Evolutionary conservation across 163 green algal genomes (phyloP).

Genomic region (Coccomyxa subellipsoidea): DNA sequence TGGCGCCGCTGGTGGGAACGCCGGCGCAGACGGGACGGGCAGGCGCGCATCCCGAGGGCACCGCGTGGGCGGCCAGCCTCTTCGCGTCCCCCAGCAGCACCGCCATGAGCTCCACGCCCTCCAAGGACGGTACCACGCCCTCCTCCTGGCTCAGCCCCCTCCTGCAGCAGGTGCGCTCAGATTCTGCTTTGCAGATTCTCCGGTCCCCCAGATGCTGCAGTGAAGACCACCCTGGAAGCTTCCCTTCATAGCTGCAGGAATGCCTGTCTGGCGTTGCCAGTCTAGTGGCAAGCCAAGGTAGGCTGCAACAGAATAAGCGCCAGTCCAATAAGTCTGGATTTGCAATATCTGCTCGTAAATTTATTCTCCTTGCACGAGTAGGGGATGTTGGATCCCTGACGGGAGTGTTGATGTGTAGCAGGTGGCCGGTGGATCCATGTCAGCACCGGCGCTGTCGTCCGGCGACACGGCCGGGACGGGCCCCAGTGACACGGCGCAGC

Average conservation of each 20-base stretch:
- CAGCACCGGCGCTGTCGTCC: not conserved
- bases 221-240: too few relatives aligned
- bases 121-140: not conserved
- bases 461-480: not conserved
- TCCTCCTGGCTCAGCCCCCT: not conserved
- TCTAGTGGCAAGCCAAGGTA: too few relatives aligned
- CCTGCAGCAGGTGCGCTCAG: not conserved
- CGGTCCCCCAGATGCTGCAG: too few relatives aligned
- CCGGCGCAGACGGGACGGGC: too few relatives aligned
- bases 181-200: not conserved
- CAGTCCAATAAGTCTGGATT: too few relatives aligned
- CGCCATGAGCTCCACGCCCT: conserved; percentile 4
- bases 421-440: not conserved
- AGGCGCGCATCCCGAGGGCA: not conserved
- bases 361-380: too few relatives aligned
- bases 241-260: too few relatives aligned
- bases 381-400: too few relatives aligned
- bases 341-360: too few relatives aligned
- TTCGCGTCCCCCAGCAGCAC: not conserved
- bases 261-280: too few relatives aligned
- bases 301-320: too few relatives aligned
- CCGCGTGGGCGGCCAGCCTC: not conserved
- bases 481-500: not conserved
- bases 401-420: not conserved
- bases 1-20: not conserved